A percentile compares a stretch with the other conserved stretches of the same genome.
These are phyloP conservation scores for Meyerozyma guilliermondii DNA, from an alignment of 1,139 yeast species.

Conservation along the genomic window DNA sequence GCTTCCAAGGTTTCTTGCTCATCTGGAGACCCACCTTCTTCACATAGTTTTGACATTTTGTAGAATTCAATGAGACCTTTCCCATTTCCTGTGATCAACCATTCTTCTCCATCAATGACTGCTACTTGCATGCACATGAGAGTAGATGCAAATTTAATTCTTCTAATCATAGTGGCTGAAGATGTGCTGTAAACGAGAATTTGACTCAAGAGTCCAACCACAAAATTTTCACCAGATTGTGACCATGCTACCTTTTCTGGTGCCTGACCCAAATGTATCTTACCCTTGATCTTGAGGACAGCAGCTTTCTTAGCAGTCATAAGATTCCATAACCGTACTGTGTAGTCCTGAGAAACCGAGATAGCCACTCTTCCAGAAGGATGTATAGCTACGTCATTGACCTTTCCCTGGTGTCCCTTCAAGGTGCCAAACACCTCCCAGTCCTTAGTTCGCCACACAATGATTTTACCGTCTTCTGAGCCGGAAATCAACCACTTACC, in stretches of 20 bases:
- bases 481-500: conserved; percentile 91
- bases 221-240: conserved; percentile 58
- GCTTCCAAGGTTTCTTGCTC: conserved; percentile 36
- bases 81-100: conserved; percentile 62
- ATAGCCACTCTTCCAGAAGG: conserved; percentile 91
- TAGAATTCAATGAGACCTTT: conserved; percentile 69
- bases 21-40: conserved; percentile 14
- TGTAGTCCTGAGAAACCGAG: conserved; percentile 79
- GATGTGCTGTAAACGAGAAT: conserved; percentile 63
- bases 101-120: conserved; percentile 42
- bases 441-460: conserved; percentile 93
- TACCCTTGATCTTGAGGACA: conserved; percentile 65
- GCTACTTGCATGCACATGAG: conserved; percentile 65
- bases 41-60: conserved; percentile 24
- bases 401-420: conserved; percentile 76
- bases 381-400: conserved; percentile 84
- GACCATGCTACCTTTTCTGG: conserved; percentile 68
- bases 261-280: conserved; percentile 55
- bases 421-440: conserved; percentile 91
- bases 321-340: conserved; percentile 86
- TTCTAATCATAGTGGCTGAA: conserved; percentile 53
- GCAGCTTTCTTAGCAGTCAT: conserved; percentile 98
- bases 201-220: conserved; percentile 68
- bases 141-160: conserved; percentile 46
- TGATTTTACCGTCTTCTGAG: conserved; percentile 84